These are phyloP conservation scores for Hypoxylon sp. DNA, from an alignment of 2,329 filamentous ascomycete species.

Conservation along the genomic window DNA sequence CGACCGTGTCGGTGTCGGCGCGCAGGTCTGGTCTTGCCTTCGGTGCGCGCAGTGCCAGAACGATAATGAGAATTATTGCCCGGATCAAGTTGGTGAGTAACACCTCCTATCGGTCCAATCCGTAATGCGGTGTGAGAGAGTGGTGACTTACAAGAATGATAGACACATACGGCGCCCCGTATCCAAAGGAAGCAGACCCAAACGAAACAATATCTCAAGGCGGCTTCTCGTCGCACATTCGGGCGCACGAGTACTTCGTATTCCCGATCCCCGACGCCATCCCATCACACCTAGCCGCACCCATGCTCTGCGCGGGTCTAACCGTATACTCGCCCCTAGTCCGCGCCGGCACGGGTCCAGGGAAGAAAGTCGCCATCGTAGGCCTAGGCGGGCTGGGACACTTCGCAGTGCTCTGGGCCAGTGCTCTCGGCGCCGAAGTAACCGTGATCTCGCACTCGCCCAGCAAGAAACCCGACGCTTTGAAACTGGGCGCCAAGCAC, in stretches of 20 bases:
- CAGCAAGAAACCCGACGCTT: slow-evolving; percentile 66
- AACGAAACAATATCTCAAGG: slow-evolving; percentile 72
- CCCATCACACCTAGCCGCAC: slow-evolving; percentile 61
- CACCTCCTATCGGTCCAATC: neutral
- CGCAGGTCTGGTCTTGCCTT: slow-evolving; percentile 66
- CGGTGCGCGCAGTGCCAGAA: slow-evolving; percentile 57
- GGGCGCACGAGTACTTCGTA: slow-evolving; percentile 65
- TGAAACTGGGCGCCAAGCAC: slow-evolving; percentile 69
- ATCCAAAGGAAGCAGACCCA: slow-evolving; percentile 61
- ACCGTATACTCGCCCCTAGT: slow-evolving; percentile 76
- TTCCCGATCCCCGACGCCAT: slow-evolving; percentile 66
- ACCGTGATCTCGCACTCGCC: slow-evolving; percentile 70
- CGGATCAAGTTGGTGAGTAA: slow-evolving; percentile 51
- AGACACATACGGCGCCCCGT: slow-evolving; percentile 67
- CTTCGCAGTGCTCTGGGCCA: slow-evolving; percentile 75
- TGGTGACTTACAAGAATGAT: neutral
- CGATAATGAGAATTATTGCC: slow-evolving; percentile 61
- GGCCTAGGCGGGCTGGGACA: slow-evolving; percentile 80
- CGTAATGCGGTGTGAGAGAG: neutral
- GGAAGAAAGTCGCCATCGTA: slow-evolving; percentile 75
- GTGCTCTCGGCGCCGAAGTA: slow-evolving; percentile 72
- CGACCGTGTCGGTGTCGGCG: slow-evolving; percentile 71
- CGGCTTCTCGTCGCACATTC: slow-evolving; percentile 62
- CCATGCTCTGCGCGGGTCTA: slow-evolving; percentile 80
- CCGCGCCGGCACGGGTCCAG: slow-evolving; percentile 72